These are phyloP conservation scores for Dissophora ornata DNA, from an alignment of 192 early-diverging fungal genomes.

Conservation along the genomic window DNA sequence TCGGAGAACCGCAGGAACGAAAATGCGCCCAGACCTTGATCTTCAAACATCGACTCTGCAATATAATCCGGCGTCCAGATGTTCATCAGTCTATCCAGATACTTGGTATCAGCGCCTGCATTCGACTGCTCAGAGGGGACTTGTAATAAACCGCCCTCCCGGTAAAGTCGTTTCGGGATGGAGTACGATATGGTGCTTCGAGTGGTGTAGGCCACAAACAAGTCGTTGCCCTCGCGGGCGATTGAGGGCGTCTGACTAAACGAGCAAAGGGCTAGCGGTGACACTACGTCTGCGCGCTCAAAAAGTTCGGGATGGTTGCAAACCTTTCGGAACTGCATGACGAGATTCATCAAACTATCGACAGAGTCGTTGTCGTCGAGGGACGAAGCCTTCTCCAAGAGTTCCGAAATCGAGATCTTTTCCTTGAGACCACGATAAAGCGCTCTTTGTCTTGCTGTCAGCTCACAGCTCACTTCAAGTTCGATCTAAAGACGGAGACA, in stretches of 20 bases:
- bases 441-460: conserved; percentile 78
- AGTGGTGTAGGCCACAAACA: conserved; percentile 71
- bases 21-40: conserved; percentile 60
- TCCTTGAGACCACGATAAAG: conserved; percentile 81
- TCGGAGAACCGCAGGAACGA: conserved; percentile 68
- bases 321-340: conserved; percentile 95
- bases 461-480: conserved; percentile 78
- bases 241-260: conserved; percentile 72
- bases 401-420: conserved; percentile 82
- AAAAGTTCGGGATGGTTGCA: conserved; percentile 91
- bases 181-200: conserved; percentile 69
- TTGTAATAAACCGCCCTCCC: conserved; percentile 68
- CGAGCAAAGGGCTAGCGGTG: conserved; percentile 72
- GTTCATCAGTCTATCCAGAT: conserved; percentile 62
- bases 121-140: conserved; percentile 53
- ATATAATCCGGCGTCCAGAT: conserved; percentile 71
- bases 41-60: conserved; percentile 57
- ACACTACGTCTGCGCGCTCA: conserved; percentile 85
- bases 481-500: conserved; percentile 69
- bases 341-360: conserved; percentile 90
- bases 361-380: conserved; percentile 75
- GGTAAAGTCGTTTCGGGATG: conserved; percentile 76
- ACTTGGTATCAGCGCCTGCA: conserved; percentile 57
- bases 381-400: conserved; percentile 75
- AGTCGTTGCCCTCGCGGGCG: conserved; percentile 67